Evolutionary conservation across 2,329 filamentous ascomycete genomes (phyloP), one percentile per base, ranked within the genome.

Genomic region (Colletotrichum navitas): DNA sequence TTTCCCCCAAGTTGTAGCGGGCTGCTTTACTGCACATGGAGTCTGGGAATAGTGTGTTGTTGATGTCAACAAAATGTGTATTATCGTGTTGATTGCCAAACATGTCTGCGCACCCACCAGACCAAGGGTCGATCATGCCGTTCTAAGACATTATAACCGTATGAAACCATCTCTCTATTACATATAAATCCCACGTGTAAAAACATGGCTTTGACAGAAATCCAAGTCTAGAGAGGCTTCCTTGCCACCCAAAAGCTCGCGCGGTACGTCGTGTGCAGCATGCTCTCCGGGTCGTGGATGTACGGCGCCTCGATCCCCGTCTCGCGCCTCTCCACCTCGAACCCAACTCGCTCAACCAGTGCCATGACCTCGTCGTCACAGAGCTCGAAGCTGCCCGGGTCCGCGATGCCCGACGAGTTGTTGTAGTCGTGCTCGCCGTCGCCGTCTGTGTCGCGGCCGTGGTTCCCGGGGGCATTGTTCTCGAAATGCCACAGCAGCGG

Each of bases 401-500:
- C 94, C 0, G 91, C 94, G 74, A 98, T 97, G 1, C 94, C 94
- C 55, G 87, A 85, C 21, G 85, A 86, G 70, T 80, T 83, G 63
- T 81, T 82, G 41, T 81, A 81, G 72, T 87, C 85, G 73, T 85
- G 82, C 71, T 86, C 85, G 39, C 83, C 84, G 61, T 87, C 85
- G 36, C 83, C 84, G 63, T 87, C 85, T 47, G 85, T 82, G 43
- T 87, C 85, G 51, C 85, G 83, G 16, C 87, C 84, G 77, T 89
- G 84, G 74, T 87, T 86, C 49, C 89, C 88, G 0, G 88, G 89
- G 1, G 89, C 86, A 52, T 91, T 88, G 75, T 94, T 92, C 79
- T 97, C 94, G 80, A 97, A 98, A 80, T 99, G 97, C 96, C 96
- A 99, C 51, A 98, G 85, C 66, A 99, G 82, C 0, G 96, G 96